These are phyloP conservation scores for Russula compacta DNA, from an alignment of 768 basidiomycete species.

Conservation along the genomic window DNA sequence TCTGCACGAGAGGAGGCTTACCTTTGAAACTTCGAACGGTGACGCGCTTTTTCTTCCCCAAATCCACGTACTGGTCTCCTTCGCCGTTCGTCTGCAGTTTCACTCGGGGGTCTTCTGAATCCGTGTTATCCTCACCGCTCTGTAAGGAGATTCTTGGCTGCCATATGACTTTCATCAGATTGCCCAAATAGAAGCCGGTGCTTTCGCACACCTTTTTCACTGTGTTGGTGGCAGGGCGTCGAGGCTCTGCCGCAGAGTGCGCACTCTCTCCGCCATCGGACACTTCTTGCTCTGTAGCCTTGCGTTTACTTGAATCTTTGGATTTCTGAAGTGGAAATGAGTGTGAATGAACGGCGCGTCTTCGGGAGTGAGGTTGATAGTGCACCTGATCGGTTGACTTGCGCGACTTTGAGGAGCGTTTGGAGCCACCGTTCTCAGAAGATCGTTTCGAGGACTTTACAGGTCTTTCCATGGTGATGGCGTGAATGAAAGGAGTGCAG, in stretches of 20 bases:
- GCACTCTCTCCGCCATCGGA: not conserved
- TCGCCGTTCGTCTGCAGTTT: slow-evolving; percentile 24
- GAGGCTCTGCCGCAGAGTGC: not conserved
- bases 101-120: not conserved
- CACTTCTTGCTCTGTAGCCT: not conserved
- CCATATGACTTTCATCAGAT: too few species aligned
- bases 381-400: not conserved
- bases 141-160: slow-evolving; percentile 3
- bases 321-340: slow-evolving; percentile 1
- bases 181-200: not conserved
- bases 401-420: not conserved
- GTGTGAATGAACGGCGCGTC: not conserved
- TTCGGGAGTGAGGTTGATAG: not conserved
- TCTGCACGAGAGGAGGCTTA: slow-evolving; percentile 23
- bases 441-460: not conserved
- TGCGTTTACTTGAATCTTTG: not conserved
- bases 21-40: slow-evolving; percentile 46
- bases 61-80: slow-evolving; percentile 48
- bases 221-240: not conserved
- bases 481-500: not conserved
- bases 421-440: not conserved
- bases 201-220: slow-evolving; percentile 12
- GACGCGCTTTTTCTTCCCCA: slow-evolving; percentile 66
- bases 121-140: not conserved
- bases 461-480: not conserved